Base-by-base conservation (phyloP, 176 grass and related monocot species). In the Triticum aestivum region DNA sequence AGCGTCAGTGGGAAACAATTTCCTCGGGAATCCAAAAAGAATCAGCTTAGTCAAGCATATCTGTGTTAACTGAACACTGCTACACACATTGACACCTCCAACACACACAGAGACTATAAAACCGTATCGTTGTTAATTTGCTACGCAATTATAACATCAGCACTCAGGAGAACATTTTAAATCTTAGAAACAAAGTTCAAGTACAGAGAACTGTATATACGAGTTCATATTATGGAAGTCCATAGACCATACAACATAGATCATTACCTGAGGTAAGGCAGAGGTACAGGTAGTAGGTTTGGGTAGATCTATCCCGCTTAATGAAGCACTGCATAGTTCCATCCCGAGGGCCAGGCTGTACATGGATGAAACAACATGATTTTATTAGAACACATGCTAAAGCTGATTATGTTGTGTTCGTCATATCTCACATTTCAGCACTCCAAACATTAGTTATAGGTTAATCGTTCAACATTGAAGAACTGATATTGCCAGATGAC, bases 271-370 rank as follows among this genome's bases (percentile, higher is more conserved):
- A 65, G 82, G 87, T 93, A 75, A 98, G 93, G 59, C 85, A 93
- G 41, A 98, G 87, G 87, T 95, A 98, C 18, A 98, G 77, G 34
- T 78, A 90, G 83, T 98, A 98, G 11, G 81, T 93, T 61, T 94
- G 90, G 51, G 91, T 97, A 74, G 90, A 90, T 89, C 90, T 97
- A 82, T 94, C 92, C 65, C 94, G 87, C 86, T 90, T 92, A 84
- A 97, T 97, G 67, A 97, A 97, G 70, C 94, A 94, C 54, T 94
- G 94, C 21, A 93, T 91, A 35, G 65, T 88, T 34, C 95, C 95
- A 78, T 95, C 93, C n/a, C 89, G 92, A 73, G 93, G 85, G 58
- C 95, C 93, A 83, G 95, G 91, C 95, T 98, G 85, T 63, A 81
- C 27, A 51, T 69, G 88, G 30, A 86, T 78, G 29, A 81, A 90